Percentiles rank a stretch among this genome's conserved stretches.
phyloP scores from a whole-genome alignment of 2,329 filamentous ascomycete species.

The Epichloe brachyelytri region DNA sequence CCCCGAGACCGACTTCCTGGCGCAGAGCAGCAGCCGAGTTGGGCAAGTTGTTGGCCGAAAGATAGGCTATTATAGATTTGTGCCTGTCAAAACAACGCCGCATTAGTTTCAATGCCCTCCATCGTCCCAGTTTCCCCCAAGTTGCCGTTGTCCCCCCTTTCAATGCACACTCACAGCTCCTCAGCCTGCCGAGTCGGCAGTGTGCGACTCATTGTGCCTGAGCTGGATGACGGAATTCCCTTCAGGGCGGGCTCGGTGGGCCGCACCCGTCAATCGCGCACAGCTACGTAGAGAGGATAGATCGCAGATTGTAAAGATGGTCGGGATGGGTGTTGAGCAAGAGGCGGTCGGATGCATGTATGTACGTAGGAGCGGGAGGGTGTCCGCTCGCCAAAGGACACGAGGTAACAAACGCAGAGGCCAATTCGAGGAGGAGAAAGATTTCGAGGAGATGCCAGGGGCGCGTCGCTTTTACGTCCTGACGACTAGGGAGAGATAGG shows the following conservation, averaged over 20 bases:
- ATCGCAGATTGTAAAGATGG: background rate
- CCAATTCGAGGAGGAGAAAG: background rate
- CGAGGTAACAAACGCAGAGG: background rate
- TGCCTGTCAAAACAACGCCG: slow-evolving; percentile 41
- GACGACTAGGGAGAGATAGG: background rate
- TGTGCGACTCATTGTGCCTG: slow-evolving; percentile 51
- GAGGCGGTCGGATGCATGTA: slow-evolving; percentile 5
- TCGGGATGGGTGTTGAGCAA: background rate
- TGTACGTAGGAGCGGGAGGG: background rate
- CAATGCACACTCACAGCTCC: slow-evolving; percentile 56
- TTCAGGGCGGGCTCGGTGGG: slow-evolving; percentile 1
- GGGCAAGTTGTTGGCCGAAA: slow-evolving; percentile 59
- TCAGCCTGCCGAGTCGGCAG: slow-evolving; percentile 72
- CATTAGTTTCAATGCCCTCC: background rate
- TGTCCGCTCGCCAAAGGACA: background rate
- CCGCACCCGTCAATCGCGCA: background rate
- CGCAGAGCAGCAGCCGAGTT: slow-evolving; percentile 59
- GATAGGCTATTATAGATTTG: slow-evolving; percentile 86
- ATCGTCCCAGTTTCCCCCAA: background rate
- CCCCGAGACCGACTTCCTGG: slow-evolving; percentile 61
- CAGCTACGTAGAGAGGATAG: background rate
- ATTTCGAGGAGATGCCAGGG: background rate
- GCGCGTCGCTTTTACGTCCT: background rate
- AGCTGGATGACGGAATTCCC: background rate
- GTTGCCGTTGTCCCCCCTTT: background rate